These are phyloP conservation scores for Hypericum perforatum DNA, from an alignment of 345 rosid genomes.

Conservation along the genomic window DNA sequence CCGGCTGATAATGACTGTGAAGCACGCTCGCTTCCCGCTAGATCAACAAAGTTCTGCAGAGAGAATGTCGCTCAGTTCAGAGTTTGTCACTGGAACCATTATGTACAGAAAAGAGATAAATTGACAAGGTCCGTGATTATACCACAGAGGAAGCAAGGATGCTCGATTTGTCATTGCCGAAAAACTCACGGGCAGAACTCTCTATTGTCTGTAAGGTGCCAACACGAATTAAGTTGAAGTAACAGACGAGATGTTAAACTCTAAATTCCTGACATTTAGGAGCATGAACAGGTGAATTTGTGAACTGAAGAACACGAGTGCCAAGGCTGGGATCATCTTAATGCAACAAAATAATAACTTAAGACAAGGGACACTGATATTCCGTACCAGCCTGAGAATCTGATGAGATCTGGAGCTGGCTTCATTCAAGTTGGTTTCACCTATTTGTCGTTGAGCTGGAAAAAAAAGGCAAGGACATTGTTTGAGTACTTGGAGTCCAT, in stretches of 20 bases:
- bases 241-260: conserved; percentile 5
- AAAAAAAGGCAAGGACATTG: conserved; percentile 12
- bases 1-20: conserved; percentile 87
- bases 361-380: too few species aligned
- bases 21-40: conserved; percentile 97
- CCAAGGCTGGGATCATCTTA: too few species aligned
- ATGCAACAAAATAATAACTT: too few species aligned
- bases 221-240: conserved; percentile 4
- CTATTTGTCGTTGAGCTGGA: conserved; percentile 92
- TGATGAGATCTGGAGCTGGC: conserved; percentile 97
- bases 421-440: conserved; percentile 88
- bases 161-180: conserved; percentile 58
- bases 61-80: conserved; percentile 12
- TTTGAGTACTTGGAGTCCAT: conserved; percentile 13
- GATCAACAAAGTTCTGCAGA: conserved; percentile 74
- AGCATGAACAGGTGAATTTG: too few species aligned
- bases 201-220: conserved; percentile 53
- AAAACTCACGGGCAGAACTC: conserved; percentile 56
- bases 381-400: conserved; percentile 73
- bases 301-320: too few species aligned
- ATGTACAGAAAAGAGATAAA: conserved; percentile 6
- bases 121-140: conserved; percentile 6
- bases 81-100: not conserved
- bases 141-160: conserved; percentile 80
- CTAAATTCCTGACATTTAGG: not conserved